Evolutionary conservation across 2,329 filamentous ascomycete species (phyloP).

Genomic region (Neobulgaria alba): DNA sequence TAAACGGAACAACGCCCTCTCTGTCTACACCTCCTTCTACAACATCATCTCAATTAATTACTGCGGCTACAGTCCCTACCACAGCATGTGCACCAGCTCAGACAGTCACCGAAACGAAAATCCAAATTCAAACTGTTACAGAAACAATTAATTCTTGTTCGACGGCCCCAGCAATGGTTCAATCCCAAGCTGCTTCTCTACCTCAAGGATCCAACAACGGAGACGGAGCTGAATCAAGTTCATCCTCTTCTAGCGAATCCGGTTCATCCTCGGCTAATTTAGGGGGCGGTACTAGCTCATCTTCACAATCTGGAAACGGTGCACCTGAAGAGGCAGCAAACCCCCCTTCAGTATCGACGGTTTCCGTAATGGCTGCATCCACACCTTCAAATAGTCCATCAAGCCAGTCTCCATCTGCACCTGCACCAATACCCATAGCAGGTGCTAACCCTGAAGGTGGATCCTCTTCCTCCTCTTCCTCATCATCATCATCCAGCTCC

Average conservation of each 20-base stretch:
- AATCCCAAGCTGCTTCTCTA: neutral
- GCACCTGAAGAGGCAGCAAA: neutral
- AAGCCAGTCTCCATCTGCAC: neutral
- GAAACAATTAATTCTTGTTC: constrained; percentile 3
- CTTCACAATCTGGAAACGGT: too few species aligned
- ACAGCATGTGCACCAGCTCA: neutral
- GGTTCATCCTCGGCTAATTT: neutral
- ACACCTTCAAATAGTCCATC: too few species aligned
- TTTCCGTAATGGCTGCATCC: neutral
- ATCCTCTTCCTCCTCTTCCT: constrained; percentile 6
- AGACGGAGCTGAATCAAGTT: neutral
- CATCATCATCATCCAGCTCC: constrained; percentile 7
- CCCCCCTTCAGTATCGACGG: neutral
- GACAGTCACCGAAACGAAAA: neutral
- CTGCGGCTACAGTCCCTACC: neutral
- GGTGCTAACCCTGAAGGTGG: neutral
- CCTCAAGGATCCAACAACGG: neutral
- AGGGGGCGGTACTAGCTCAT: too few species aligned
- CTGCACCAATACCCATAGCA: neutral
- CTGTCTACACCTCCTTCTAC: neutral
- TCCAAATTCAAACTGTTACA: constrained; percentile 2
- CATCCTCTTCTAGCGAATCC: neutral
- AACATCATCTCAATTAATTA: too few species aligned
- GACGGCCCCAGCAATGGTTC: too few species aligned
- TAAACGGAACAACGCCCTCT: too few species aligned